These are phyloP conservation scores for Neonectria magnoliae DNA, from an alignment of 2,329 filamentous ascomycete genomes.

Conservation along the genomic window DNA sequence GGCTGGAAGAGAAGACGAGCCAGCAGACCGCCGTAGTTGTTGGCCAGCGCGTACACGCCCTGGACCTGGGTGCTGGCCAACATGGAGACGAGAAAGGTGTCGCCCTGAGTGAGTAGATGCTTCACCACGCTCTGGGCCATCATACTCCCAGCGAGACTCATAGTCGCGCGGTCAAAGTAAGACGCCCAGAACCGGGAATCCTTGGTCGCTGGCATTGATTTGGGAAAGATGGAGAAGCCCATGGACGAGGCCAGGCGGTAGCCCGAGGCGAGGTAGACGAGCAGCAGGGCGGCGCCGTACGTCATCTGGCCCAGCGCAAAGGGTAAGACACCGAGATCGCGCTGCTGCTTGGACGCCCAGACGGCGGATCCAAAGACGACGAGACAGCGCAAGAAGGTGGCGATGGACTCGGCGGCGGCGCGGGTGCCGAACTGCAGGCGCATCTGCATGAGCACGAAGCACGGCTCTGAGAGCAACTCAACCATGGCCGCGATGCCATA, in stretches of 20 bases:
- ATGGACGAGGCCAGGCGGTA: conserved; percentile 62
- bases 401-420: conserved; percentile 83
- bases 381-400: conserved; percentile 80
- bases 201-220: conserved; percentile 43
- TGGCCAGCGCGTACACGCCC: conserved; percentile 90
- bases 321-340: conserved; percentile 79
- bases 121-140: conserved; percentile 91
- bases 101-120: conserved; percentile 92
- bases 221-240: conserved; percentile 75
- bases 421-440: conserved; percentile 82
- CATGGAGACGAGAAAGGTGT: conserved; percentile 85
- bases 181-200: conserved; percentile 59
- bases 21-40: conserved; percentile 91
- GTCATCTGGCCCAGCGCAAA: conserved; percentile 88
- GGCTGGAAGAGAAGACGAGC: conserved; percentile 93
- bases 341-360: conserved; percentile 61
- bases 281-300: conserved; percentile 75
- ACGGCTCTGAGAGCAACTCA: conserved; percentile 87
- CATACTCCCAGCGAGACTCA: conserved; percentile 81
- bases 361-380: conserved; percentile 77
- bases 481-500: conserved; percentile 69
- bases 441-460: conserved; percentile 88
- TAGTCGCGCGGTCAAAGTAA: conserved; percentile 75
- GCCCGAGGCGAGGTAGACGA: conserved; percentile 76
- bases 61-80: conserved; percentile 83